Percentiles rank a stretch among this genome's conserved stretches.
Conservation (phyloP, 2,329 filamentous ascomycete genomes). For the Aspergillus sp. region DNA sequence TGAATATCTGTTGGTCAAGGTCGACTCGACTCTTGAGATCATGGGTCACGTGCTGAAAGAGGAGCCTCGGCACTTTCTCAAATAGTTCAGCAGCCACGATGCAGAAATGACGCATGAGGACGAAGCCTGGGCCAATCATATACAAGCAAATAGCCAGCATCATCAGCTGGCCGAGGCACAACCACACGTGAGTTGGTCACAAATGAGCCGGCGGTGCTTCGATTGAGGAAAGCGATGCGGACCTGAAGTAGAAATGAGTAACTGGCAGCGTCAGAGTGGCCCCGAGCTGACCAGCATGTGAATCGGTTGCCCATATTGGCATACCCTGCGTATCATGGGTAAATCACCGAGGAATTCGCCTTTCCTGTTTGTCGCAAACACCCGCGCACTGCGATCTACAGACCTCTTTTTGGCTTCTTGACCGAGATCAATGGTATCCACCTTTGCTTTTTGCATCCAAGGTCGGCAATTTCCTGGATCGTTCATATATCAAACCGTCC, state of each 20-base stretch:
- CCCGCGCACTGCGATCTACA: not conserved
- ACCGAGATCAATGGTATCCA: slow-evolving; percentile 7
- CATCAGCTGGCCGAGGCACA: slow-evolving; percentile 14
- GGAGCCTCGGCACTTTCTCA: slow-evolving; percentile 23
- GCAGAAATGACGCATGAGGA: slow-evolving; percentile 16
- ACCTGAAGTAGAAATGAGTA: not conserved
- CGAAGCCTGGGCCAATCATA: slow-evolving; percentile 18
- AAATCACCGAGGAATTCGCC: slow-evolving; percentile 1
- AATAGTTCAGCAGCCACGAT: not conserved
- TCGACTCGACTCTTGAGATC: slow-evolving; percentile 4
- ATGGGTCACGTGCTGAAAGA: slow-evolving; percentile 5
- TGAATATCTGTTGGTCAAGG: not conserved
- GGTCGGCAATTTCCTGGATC: slow-evolving; percentile 10
- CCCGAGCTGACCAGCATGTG: slow-evolving; percentile 1
- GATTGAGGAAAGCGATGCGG: not conserved
- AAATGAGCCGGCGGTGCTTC: not conserved
- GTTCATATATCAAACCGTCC: slow-evolving; percentile 19
- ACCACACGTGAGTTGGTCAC: slow-evolving; percentile 3
- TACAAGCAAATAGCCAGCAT: not conserved
- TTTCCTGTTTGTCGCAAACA: not conserved
- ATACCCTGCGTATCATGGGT: not conserved
- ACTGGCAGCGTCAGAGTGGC: not conserved
- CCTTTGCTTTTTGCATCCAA: not conserved
- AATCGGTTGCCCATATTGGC: not conserved
- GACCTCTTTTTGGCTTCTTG: slow-evolving; percentile 4